Percentiles rank a stretch among this genome's conserved stretches.
phyloP scores from a whole-genome alignment of 1,139 yeast species.

The Meyerozyma sp. region DNA sequence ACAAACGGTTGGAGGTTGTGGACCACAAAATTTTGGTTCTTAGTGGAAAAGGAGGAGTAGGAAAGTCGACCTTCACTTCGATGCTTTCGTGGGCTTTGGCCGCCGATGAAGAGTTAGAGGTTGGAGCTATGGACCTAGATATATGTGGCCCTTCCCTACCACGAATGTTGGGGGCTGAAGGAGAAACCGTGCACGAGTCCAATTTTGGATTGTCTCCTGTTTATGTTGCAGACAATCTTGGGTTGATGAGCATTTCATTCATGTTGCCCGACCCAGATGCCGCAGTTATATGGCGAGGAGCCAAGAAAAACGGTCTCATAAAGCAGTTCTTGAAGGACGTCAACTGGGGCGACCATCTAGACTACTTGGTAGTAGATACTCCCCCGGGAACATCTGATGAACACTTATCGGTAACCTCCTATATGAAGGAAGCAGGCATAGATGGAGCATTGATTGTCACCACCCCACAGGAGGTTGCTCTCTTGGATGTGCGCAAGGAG shows the following conservation, averaged over 20 bases:
- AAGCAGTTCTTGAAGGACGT: conserved; percentile 94
- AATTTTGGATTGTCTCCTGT: conserved; percentile 96
- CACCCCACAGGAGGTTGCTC: conserved; percentile 96
- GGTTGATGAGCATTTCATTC: conserved; percentile 92
- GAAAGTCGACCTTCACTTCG: conserved; percentile 91
- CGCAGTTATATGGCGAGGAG: conserved; percentile 96
- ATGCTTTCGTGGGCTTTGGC: conserved; percentile 96
- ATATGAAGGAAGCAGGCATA: conserved; percentile 83
- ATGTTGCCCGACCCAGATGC: conserved; percentile 93
- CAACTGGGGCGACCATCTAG: conserved; percentile 85
- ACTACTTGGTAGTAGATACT: conserved; percentile 87
- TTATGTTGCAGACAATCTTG: conserved; percentile 89
- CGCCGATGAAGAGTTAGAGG: conserved; percentile 78
- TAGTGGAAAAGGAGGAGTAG: conserved; percentile 98
- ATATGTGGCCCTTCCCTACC: conserved; percentile 98
- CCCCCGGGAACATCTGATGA: conserved; percentile 99
- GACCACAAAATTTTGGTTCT: conserved; percentile 80
- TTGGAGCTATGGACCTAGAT: conserved; percentile 96
- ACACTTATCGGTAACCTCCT: conserved; percentile 84
- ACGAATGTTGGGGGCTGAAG: conserved; percentile 86
- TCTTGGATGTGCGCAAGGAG: conserved; percentile 91
- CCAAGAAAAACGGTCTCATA: conserved; percentile 87
- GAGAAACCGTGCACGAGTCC: conserved; percentile 83
- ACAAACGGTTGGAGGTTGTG: conserved; percentile 58
- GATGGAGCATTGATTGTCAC: conserved; percentile 96